Percentiles rank a stretch among this genome's conserved stretches.
These are phyloP conservation scores for Angomonas ambiguus DNA, from an alignment of 208 protist species.

Conservation along the genomic window DNA sequence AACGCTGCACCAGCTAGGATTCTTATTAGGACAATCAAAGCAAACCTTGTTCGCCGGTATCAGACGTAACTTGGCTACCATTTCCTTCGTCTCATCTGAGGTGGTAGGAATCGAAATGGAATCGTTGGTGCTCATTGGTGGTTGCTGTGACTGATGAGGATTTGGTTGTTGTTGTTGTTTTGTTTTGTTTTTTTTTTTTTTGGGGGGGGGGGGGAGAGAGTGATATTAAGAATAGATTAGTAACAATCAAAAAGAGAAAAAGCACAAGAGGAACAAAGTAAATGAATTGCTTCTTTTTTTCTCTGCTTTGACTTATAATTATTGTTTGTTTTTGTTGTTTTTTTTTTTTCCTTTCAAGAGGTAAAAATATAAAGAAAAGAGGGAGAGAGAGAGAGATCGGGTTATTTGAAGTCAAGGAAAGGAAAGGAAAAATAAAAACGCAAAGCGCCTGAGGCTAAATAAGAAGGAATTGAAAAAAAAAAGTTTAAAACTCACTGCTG, in stretches of 20 bases:
- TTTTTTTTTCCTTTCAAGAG: background rate
- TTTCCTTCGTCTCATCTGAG: conserved; percentile 68
- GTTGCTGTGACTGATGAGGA: background rate
- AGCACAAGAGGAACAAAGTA: conserved; percentile 1
- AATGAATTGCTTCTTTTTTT: background rate
- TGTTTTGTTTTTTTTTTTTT: conserved; percentile 2
- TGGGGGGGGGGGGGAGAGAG: background rate
- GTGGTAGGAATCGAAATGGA: conserved; percentile 53
- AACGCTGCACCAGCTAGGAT: conserved; percentile 95
- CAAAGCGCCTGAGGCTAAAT: too few species aligned
- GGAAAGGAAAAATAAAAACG: background rate
- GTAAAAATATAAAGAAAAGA: background rate
- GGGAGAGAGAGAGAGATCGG: background rate
- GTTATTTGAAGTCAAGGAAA: background rate
- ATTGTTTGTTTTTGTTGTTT: background rate
- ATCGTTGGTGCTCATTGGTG: too few species aligned
- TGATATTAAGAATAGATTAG: background rate
- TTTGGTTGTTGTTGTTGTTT: background rate
- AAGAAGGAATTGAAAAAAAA: too few species aligned
- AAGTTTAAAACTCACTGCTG: too few species aligned
- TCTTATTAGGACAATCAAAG: conserved; percentile 96
- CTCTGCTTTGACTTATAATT: too few species aligned
- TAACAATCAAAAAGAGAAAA: background rate
- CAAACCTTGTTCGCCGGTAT: conserved; percentile 86
- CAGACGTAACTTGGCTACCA: conserved; percentile 56